Base-by-base conservation (phyloP, 139 green algal genomes). In the Tetraselmis chui region DNA sequence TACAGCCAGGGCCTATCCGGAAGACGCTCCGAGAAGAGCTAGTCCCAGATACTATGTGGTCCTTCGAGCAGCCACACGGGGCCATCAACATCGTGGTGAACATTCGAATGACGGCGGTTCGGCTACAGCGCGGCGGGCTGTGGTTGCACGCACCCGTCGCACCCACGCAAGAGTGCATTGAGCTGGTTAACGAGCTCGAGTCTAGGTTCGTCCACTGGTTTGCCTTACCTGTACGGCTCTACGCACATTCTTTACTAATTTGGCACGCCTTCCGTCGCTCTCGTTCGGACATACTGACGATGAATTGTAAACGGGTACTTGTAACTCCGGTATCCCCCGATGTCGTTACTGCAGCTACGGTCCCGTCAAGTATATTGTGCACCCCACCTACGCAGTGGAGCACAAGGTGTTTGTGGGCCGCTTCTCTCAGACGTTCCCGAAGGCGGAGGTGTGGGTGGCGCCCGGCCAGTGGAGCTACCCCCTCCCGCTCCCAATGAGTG, bases 401-500 rank as follows among this genome's bases (percentile, higher is more conserved):
- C 95, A 98, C 89, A 98, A 98, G 88, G 86, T 93, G 22, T 98
- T 97, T 82, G 90, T 97, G 27, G 92, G 89, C 11, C 92, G 93
- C 11, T 98, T 98, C 77, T 91, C 86, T 58, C 79, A 94, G 0
- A 79, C 81, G 25, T 98, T 97, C 84, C 94, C 94, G 18, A 86
- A 92, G 24, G 94, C 95, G 0, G 84, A 97, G 86, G 91, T 96
- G 25, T 93, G 83, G 74, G 85, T 86, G 28, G 77, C 83, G 30
- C 80, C 76, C 24, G 83, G 83, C 28, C 76, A 87, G 79, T 86
- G 81, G 83, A 82, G 80, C 59, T 86, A 85, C 59, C 86, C 86
- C 31, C 59, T 87, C 67, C 76, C 85, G 67, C 75, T 85, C 30
- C 81, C 81, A 23, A 30, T 87, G 45, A 67, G 45, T 67, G 45